A percentile compares a stretch with the other conserved stretches of the same genome.
Conservation (phyloP, 2,329 filamentous ascomycete species). For the Dothidotthia symphoricarpi region DNA sequence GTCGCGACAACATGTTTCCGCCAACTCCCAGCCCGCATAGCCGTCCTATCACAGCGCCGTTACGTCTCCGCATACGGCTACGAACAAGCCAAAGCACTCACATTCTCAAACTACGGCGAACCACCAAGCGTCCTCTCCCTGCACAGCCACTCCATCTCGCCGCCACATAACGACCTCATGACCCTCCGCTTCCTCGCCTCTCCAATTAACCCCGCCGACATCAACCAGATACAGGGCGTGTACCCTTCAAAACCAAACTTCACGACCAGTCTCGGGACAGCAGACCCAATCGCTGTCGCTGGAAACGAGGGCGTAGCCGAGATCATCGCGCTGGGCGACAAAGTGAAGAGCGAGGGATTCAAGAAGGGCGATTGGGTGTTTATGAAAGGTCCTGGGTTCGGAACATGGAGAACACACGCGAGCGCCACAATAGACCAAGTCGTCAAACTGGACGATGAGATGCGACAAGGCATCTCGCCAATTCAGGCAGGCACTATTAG, state of each 20-base stretch:
- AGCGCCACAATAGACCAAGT: constrained; percentile 62
- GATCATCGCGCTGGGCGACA: constrained; percentile 68
- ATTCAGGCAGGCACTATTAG: constrained; percentile 82
- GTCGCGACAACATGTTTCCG: constrained; percentile 23
- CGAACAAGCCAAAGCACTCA: constrained; percentile 79
- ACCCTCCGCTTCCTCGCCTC: constrained; percentile 86
- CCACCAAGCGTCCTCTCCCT: constrained; percentile 68
- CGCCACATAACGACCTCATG: constrained; percentile 66
- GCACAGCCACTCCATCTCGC: constrained; percentile 74
- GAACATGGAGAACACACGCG: constrained; percentile 93
- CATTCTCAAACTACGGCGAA: constrained; percentile 72
- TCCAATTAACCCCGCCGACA: constrained; percentile 94
- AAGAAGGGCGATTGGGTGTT: constrained; percentile 89
- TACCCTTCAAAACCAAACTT: constrained; percentile 85
- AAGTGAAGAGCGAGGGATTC: constrained; percentile 55
- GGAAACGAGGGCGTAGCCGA: constrained; percentile 95
- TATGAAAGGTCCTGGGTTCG: constrained; percentile 76
- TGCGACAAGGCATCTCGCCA: constrained; percentile 67
- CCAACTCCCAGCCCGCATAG: constrained; percentile 8
- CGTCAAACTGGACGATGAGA: constrained; percentile 67
- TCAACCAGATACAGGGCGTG: constrained; percentile 96
- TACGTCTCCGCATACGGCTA: constrained; percentile 68
- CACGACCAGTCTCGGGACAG: constrained; percentile 71
- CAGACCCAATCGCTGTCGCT: constrained; percentile 71
- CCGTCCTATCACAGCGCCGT: constrained; percentile 36